Evolutionary conservation across 371 early-diverging fungal species (phyloP).

Genomic region (Rhizopus sp.): DNA sequence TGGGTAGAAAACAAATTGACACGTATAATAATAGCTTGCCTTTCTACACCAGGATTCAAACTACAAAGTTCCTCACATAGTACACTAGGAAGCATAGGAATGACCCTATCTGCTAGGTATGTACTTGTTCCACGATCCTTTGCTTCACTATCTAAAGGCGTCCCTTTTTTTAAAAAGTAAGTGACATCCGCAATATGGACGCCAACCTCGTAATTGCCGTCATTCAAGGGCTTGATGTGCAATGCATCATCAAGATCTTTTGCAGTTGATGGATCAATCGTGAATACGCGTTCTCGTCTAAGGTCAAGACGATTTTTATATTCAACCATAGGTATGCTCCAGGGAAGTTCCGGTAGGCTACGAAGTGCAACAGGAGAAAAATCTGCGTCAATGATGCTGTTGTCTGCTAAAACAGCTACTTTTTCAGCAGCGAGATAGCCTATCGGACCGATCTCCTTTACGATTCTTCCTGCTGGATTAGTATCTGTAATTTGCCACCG

Average conservation of each 20-base stretch:
- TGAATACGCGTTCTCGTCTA: conserved; percentile 68
- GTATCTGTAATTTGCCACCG: conserved; percentile 62
- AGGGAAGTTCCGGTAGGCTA: conserved; percentile 64
- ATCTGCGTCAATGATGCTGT: conserved; percentile 36
- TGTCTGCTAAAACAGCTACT: conserved; percentile 61
- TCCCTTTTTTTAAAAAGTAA: conserved; percentile 86
- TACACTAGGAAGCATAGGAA: conserved; percentile 96
- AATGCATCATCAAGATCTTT: conserved; percentile 95
- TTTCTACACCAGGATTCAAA: conserved; percentile 37
- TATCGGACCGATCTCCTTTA: conserved; percentile 58
- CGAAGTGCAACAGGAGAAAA: conserved; percentile 57
- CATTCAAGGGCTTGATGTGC: conserved; percentile 60
- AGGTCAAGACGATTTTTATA: conserved; percentile 68
- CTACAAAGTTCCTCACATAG: conserved; percentile 79
- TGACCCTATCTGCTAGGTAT: conserved; percentile 88
- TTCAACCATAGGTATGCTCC: conserved; percentile 71
- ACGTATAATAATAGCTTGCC: conserved; percentile 21
- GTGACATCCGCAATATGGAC: conserved; percentile 99
- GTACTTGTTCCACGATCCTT: conserved; percentile 89
- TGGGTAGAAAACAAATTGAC: background rate
- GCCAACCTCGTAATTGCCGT: conserved; percentile 83
- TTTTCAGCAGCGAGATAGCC: conserved; percentile 66
- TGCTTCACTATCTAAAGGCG: conserved; percentile 92
- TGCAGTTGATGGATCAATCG: conserved; percentile 91
- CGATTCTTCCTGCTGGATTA: conserved; percentile 64